Base-by-base conservation (phyloP, 2,329 filamentous ascomycete genomes). In the Claviceps maximensis region DNA sequence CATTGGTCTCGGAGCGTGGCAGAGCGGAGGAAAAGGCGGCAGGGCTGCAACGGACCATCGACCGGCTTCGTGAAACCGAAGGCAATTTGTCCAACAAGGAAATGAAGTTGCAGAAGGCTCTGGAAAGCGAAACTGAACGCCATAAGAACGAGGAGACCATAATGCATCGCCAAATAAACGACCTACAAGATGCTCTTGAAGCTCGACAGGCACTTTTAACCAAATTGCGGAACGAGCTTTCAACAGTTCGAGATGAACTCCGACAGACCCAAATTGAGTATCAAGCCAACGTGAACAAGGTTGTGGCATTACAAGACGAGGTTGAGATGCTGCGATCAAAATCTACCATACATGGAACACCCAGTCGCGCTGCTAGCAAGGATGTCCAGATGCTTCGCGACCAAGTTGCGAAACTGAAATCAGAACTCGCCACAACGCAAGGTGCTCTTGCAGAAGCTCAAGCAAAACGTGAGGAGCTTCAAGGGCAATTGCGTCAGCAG, bases 141-240 rank as follows among this genome's bases (percentile, higher is more conserved):
- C 83, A 93, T 61, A 76, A 77, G 57, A 80, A 78, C 53, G 86
- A 91, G 60, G 85, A 91, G 63, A 78, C 78, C 12, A 70, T 83
- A 8, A 71, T 95, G 50, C 79, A 74, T 56, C 76, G 79, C n/a
- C 87, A 93, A 64, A 80, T 95, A 50, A 79, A 85, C 47, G 83
- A 85, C 50, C 73, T 93, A 10, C 83, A 86, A 61, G 77, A 81
- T 48, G 86, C 89, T 54, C 74, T 93, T 13, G 77, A 84, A 53
- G 73, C 78, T 29, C 81, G 84, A 57, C 80, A 86, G 61, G 71
- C 76, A n/a, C 73, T 80, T 45, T 67, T 88, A 6, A 84, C 84
- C 19, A 77, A 79, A 49, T 72, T 86, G 27, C 79, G 83, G 51
- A 76, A 74, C 51, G 85, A 90, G 60, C 69, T 89, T 3, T 79